Percentiles rank a stretch among this genome's conserved stretches.
These are phyloP conservation scores for Penicillium fimorum DNA, from an alignment of 495 filamentous ascomycete species.

Conservation along the genomic window DNA sequence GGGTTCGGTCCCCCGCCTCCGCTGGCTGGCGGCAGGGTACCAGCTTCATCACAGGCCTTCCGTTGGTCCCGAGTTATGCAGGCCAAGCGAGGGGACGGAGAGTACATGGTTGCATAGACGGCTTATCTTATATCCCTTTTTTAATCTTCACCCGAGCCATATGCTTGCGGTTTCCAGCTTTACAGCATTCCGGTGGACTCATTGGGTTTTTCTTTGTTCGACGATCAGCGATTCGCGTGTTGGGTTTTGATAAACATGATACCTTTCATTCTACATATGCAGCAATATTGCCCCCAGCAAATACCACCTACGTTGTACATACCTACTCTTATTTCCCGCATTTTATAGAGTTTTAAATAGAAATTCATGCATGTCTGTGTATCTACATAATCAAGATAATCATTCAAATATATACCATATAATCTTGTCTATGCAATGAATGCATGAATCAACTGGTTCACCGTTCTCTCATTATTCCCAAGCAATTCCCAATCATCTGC, in stretches of 20 bases:
- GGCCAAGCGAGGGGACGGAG: slow-evolving; percentile 63
- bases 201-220: slow-evolving; percentile 7
- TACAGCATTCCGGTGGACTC: slow-evolving; percentile 1
- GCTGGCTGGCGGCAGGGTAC: slow-evolving; percentile 17
- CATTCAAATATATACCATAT: neutral
- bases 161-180: slow-evolving; percentile 4
- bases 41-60: slow-evolving; percentile 52
- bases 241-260: slow-evolving; percentile 24
- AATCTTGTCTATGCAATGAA: neutral
- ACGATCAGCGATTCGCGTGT: slow-evolving; percentile 13
- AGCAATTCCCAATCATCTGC: neutral
- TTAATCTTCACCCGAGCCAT: neutral
- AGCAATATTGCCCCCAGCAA: neutral
- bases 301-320: neutral
- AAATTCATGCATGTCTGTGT: neutral
- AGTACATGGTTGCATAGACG: slow-evolving; percentile 78
- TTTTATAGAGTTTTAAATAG: neutral
- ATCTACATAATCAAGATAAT: neutral
- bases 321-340: neutral
- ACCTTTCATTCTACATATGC: slow-evolving; percentile 21
- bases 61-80: slow-evolving; percentile 78
- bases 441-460: neutral
- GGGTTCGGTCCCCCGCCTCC: slow-evolving; percentile 18
- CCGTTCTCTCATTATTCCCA: neutral
- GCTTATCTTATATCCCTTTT: neutral